Evolutionary conservation across 2,329 filamentous ascomycete species (phyloP).

Genomic region (Neocucurbitaria cava): DNA sequence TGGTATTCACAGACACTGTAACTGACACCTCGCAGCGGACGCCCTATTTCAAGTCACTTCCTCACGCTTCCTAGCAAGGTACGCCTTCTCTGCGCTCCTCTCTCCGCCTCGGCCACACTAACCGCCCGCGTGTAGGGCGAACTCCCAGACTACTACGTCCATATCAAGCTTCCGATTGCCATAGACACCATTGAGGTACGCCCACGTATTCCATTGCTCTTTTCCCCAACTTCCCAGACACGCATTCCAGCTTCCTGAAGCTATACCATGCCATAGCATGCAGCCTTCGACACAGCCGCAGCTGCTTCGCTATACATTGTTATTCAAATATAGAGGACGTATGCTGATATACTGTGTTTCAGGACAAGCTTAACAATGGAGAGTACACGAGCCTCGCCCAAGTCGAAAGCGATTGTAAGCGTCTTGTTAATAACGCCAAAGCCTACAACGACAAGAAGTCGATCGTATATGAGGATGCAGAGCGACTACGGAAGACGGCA

Average conservation of each 20-base stretch:
- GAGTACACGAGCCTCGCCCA: slow-evolving; percentile 75
- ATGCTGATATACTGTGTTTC: slow-evolving; percentile 20
- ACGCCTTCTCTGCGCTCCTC: slow-evolving; percentile 28
- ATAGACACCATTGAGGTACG: slow-evolving; percentile 74
- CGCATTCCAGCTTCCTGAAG: neutral
- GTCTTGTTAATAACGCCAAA: slow-evolving; percentile 87
- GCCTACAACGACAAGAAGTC: slow-evolving; percentile 79
- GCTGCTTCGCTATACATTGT: neutral
- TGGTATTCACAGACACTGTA: neutral
- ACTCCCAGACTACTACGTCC: slow-evolving; percentile 78
- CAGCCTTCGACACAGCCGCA: neutral
- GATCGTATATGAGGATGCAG: slow-evolving; percentile 79
- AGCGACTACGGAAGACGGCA: slow-evolving; percentile 83
- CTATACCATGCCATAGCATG: neutral
- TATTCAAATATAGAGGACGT: neutral
- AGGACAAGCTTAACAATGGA: slow-evolving; percentile 70
- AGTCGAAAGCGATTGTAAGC: slow-evolving; percentile 84
- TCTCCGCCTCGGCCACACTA: slow-evolving; percentile 17
- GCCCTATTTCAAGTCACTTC: slow-evolving; percentile 77
- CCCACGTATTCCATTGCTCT: neutral
- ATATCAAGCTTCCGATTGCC: slow-evolving; percentile 79
- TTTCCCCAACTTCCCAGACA: neutral
- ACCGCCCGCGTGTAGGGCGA: slow-evolving; percentile 53
- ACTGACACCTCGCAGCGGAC: slow-evolving; percentile 59
- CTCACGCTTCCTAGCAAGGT: slow-evolving; percentile 70